Conservation (phyloP, 352 stramenopile genomes). For the Globisporangium acanthophoron region DNA sequence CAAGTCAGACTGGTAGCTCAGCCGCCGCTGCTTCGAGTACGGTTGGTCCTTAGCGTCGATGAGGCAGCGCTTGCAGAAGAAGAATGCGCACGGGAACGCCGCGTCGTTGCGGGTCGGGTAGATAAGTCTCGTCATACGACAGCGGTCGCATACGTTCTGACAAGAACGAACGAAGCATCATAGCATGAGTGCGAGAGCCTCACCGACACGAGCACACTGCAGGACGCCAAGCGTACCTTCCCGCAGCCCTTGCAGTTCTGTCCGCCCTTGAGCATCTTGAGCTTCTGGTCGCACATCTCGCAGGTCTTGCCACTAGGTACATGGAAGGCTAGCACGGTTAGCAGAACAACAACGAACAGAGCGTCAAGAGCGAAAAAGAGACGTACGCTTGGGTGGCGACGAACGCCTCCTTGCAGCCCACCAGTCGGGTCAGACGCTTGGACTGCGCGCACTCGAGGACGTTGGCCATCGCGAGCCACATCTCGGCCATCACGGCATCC, state of each 20-base stretch:
- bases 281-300: conserved; percentile 57
- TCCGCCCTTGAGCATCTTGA: conserved; percentile 39
- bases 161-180: no score
- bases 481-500: conserved; percentile 45
- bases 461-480: conserved; percentile 54
- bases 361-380: background rate
- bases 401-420: conserved; percentile 46
- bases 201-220: background rate
- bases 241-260: conserved; percentile 64
- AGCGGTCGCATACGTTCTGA: conserved; percentile 56
- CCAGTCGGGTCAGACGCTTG: conserved; percentile 49
- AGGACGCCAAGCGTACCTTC: conserved; percentile 18
- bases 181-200: background rate
- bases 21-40: conserved; percentile 23
- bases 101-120: conserved; percentile 42
- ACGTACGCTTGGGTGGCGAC: conserved; percentile 40
- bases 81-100: conserved; percentile 47
- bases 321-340: background rate
- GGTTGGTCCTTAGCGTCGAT: conserved; percentile 39
- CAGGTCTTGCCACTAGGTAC: conserved; percentile 32
- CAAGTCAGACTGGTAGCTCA: conserved; percentile 39
- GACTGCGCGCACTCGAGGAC: conserved; percentile 51
- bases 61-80: conserved; percentile 56
- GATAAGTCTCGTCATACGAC: conserved; percentile 48
- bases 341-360: conserved; percentile 1